Evolutionary conservation across 768 basidiomycete genomes (phyloP).

Genomic region (Lenzites betulinus): DNA sequence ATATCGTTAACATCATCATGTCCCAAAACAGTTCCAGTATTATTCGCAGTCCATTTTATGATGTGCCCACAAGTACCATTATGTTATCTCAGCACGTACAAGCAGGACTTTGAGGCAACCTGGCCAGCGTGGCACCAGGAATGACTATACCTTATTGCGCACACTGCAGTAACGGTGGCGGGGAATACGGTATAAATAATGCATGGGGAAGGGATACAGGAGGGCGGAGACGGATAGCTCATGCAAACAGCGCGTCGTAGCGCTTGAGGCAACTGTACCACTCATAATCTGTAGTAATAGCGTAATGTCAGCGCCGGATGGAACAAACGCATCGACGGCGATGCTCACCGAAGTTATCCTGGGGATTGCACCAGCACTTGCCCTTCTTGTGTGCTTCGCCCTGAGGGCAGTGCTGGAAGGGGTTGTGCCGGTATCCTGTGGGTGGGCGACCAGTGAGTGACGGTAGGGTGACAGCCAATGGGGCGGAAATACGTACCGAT

Average conservation of each 20-base stretch:
- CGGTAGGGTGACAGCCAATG: neutral
- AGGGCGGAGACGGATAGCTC: constrained; percentile 2
- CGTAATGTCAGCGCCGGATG: constrained; percentile 14
- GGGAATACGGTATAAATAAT: constrained; percentile 7
- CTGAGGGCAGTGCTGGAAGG: constrained; percentile 91
- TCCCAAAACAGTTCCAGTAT: constrained; percentile 74
- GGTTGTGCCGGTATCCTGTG: constrained; percentile 78
- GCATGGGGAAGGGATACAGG: neutral
- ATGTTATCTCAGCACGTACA: no score
- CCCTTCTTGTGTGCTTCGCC: constrained; percentile 73
- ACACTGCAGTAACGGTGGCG: neutral
- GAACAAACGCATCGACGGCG: neutral
- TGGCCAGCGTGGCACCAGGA: no score
- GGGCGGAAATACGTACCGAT: constrained; percentile 51
- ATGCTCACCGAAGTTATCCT: constrained; percentile 70
- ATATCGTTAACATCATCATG: neutral
- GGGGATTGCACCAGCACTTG: constrained; percentile 83
- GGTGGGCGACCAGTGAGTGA: neutral
- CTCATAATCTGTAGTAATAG: constrained; percentile 57
- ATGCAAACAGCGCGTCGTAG: constrained; percentile 64
- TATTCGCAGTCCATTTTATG: constrained; percentile 88
- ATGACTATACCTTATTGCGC: neutral
- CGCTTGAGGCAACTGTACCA: constrained; percentile 88
- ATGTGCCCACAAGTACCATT: constrained; percentile 19
- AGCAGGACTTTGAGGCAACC: no score